Evolutionary conservation across 345 rosid species (phyloP), one percentile per base, ranked within the genome.

Genomic region (Rhodamnia argentea): DNA sequence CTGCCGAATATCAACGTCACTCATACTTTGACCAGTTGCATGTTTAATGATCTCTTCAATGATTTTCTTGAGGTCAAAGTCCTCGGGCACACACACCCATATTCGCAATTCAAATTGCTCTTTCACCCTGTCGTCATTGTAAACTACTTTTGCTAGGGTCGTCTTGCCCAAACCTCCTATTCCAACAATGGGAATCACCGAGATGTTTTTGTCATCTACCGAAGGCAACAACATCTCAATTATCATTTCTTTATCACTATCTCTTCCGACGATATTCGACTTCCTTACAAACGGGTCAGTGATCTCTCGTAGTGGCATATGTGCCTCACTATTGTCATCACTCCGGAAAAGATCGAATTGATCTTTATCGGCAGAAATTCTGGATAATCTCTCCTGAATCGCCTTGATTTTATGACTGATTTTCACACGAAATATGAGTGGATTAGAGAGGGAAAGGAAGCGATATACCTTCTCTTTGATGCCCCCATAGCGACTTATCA

Each of bases 181-280:
- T 60, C 74, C 37, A 0, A 60, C 18, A 60, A 60, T 27, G 16
- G 20, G 37, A 60, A 60, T 60, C 18, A 60, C 37, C 5, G 2
- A 60, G 10, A 60, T 9, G 20, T 60, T 27, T n/a, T 27, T 0
- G 9, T 27, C 74, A 13, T 27, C 10, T 3, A 0, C 2, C 0
- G 74, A 37, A 9, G 14, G 20, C 37, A 27, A n/a, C 37, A 60
- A n/a, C 10, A 60, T 60, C 20, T 60, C 74, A 60, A 60, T 60
- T 27, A 60, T 60, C 20, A 6, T 3, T 60, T 60, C 1, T 27
- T 60, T 60, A 60, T 60, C 37, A 0, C 1, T 29, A 60, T 60
- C 74, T 60, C 74, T 60, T 60, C 74, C 74, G 6, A 60, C 14
- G 10, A 60, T 20, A 6, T 27, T 0, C 0, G 37, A 60, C 10